Evolutionary conservation across 495 filamentous ascomycete species (phyloP).

Genomic region (Darksidea phi): DNA sequence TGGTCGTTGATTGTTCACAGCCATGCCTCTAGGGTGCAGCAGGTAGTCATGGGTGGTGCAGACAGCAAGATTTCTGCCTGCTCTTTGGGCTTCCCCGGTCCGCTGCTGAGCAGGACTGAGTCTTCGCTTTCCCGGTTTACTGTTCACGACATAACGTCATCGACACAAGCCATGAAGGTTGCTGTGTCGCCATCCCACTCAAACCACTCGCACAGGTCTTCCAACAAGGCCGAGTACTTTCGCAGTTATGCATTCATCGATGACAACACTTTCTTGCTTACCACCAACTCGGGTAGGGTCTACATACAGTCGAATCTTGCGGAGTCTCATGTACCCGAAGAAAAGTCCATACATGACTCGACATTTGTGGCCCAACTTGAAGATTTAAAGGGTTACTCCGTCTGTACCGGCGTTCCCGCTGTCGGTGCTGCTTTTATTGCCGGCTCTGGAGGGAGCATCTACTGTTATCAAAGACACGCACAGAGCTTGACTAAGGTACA

Average conservation of each 20-base stretch:
- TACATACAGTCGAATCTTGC: conserved; percentile 1
- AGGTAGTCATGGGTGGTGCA: conserved; percentile 79
- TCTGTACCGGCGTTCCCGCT: conserved; percentile 6
- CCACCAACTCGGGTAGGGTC: conserved; percentile 32
- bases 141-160: conserved; percentile 4
- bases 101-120: no score
- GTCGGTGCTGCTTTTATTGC: conserved; percentile 26
- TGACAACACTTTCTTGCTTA: conserved; percentile 24
- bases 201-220: conserved; percentile 3
- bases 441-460: conserved; percentile 27
- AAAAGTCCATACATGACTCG: not conserved
- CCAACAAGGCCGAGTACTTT: conserved; percentile 27
- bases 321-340: not conserved
- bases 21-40: conserved; percentile 31
- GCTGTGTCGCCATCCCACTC: not conserved
- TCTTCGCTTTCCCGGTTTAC: conserved; percentile 7
- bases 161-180: not conserved
- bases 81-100: not conserved
- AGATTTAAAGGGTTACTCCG: conserved; percentile 31
- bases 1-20: conserved; percentile 66
- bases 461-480: conserved; percentile 8
- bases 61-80: conserved; percentile 57
- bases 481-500: not conserved
- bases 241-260: conserved; percentile 34
- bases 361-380: conserved; percentile 7